Conservation (phyloP, 805 yeast species). For the Kluyveromyces siamensis region DNA sequence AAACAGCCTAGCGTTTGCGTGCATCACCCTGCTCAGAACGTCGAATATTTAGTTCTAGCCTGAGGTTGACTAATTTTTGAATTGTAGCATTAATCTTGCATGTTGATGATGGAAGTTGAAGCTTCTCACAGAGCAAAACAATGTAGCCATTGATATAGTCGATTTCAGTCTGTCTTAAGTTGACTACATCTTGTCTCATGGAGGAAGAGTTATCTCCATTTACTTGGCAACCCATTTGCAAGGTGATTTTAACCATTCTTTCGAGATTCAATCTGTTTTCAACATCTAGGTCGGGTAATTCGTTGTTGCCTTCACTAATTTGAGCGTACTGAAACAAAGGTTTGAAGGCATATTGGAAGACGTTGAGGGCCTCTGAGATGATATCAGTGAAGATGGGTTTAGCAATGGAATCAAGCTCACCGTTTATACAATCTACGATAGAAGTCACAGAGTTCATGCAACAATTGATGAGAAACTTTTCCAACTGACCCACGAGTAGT, state of each 20-base stretch:
- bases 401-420: conserved; percentile 53
- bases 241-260: conserved; percentile 29
- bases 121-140: conserved; percentile 41
- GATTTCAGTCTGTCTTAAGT: conserved; percentile 59
- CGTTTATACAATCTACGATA: conserved; percentile 66
- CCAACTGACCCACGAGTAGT: conserved; percentile 51
- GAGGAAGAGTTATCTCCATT: conserved; percentile 49
- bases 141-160: conserved; percentile 80
- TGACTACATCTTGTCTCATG: conserved; percentile 46
- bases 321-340: conserved; percentile 20
- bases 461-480: conserved; percentile 70
- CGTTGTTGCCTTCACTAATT: conserved; percentile 10
- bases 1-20: background rate
- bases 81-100: conserved; percentile 28
- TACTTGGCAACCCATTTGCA: conserved; percentile 33
- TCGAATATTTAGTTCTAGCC: conserved; percentile 20
- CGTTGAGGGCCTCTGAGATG: conserved; percentile 27
- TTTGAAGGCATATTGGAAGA: conserved; percentile 22
- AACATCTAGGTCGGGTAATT: conserved; percentile 23
- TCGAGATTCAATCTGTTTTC: conserved; percentile 23
- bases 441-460: conserved; percentile 83
- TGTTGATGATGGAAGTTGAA: conserved; percentile 24
- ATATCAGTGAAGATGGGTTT: conserved; percentile 25
- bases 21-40: background rate
- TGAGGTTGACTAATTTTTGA: conserved; percentile 27